These are phyloP conservation scores for Populus hybrid DNA, from an alignment of 441 rosid species.

Conservation along the genomic window DNA sequence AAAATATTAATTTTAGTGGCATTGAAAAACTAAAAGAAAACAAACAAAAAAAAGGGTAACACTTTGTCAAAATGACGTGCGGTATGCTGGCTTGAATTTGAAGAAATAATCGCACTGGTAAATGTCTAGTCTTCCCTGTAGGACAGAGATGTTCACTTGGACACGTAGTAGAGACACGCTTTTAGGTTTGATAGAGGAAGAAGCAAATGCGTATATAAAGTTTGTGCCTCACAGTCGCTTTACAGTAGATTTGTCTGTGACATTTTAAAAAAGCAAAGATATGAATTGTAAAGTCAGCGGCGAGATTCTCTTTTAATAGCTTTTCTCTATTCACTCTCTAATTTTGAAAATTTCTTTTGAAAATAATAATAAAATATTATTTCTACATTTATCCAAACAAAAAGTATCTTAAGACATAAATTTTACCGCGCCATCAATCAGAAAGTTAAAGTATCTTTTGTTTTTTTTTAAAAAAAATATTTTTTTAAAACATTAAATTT, in stretches of 20 bases:
- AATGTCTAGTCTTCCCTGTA: too few species aligned
- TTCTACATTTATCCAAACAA: too few species aligned
- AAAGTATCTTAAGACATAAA: too few species aligned
- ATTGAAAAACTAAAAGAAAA: not conserved
- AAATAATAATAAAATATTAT: not conserved
- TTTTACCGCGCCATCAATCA: too few species aligned
- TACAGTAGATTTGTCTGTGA: conserved; percentile 21
- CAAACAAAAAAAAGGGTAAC: not conserved
- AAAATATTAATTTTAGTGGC: not conserved
- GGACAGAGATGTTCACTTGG: not conserved
- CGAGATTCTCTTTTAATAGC: conserved; percentile 10
- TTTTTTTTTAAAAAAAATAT: too few species aligned
- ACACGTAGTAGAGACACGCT: conserved; percentile 11
- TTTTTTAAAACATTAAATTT: too few species aligned
- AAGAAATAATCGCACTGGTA: conserved; percentile 7
- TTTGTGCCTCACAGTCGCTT: conserved; percentile 13
- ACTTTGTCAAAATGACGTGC: conserved; percentile 15
- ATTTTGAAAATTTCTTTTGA: not conserved
- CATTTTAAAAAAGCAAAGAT: not conserved
- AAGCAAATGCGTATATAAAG: not conserved
- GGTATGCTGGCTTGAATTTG: not conserved
- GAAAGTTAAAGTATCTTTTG: too few species aligned
- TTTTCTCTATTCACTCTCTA: not conserved
- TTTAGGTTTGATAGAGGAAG: conserved; percentile 15
- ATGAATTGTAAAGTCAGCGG: conserved; percentile 35